Evolutionary conservation across 2,329 filamentous ascomycete genomes (phyloP), one percentile per base, ranked within the genome.

Genomic region (Pseudogymnoascus sp.): DNA sequence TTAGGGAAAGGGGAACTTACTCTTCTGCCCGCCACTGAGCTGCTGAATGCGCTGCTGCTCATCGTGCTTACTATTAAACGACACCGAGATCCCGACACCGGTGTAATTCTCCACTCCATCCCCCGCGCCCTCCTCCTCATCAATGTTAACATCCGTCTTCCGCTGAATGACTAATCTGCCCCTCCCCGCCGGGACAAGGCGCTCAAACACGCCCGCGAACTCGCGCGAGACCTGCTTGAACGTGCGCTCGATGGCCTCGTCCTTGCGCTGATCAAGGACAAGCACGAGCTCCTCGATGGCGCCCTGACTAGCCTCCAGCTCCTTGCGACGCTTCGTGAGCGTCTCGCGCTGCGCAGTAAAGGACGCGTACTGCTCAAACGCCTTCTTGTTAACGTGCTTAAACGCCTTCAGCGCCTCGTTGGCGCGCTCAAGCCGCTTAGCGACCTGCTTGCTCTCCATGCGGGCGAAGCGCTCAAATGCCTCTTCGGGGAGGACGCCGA

Each of bases 41-140:
- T 99, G 95, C 76, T 97, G 92, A 70, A 99, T 97, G 66, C 92
- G 90, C 75, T 99, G 95, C 76, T 99, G 95, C 73, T 99, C 95
- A 71, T 99, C 95, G 68, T 96, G 89, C 77, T 97, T 97, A 69
- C 91, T 96, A 80, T 99, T 99, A 82, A 99, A 99, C 63, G 92
- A 96, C 40, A 99, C 95, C 71, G 90, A 93, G 77, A 99, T 97
- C 50, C 93, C 93, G 6, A 99, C 93, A 65, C 95, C 95, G 4
- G 88, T 92, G 74, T 99, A 99, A 76, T 96, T 97, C 76, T 97
- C 95, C 1, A 99, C 91, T 64, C 81, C 83, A 42, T 85, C 84
- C 56, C 87, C 86, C 59, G 89, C 85, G 4, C 86, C 89, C 60
- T 90, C 88, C n/a, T 83, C 84, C 1, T 83, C 82, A 59, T 81